Evolutionary conservation across 1,139 yeast genomes (phyloP).

Genomic region (Taphrina wiesneri): DNA sequence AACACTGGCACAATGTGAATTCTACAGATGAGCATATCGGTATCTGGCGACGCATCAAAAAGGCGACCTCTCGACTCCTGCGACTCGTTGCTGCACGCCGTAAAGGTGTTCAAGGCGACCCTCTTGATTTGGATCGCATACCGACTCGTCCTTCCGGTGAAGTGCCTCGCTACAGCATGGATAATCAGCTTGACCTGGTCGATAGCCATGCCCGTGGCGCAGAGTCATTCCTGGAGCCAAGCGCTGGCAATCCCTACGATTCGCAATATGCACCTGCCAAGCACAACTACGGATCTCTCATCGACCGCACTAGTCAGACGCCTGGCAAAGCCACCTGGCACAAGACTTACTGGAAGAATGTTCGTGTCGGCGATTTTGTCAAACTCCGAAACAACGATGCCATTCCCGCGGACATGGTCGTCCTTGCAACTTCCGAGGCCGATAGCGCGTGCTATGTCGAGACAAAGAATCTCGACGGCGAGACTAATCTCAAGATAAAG

Average conservation of each 20-base stretch:
- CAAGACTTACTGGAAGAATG: conserved; percentile 81
- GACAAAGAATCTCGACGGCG: conserved; percentile 95
- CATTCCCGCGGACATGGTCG: conserved; percentile 85
- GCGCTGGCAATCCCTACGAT: conserved; percentile 30
- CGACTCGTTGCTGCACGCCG: conserved; percentile 37
- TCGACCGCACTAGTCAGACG: conserved; percentile 45
- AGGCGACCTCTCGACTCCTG: conserved; percentile 47
- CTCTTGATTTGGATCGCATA: conserved; percentile 31
- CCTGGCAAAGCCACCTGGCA: conserved; percentile 56
- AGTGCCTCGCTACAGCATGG: conserved; percentile 12
- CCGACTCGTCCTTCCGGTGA: conserved; percentile 33
- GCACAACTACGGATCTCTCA: conserved; percentile 38
- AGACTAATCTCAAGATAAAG: conserved; percentile 83
- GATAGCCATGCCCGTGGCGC: conserved; percentile 28
- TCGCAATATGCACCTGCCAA: conserved; percentile 18
- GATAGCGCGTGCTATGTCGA: conserved; percentile 94
- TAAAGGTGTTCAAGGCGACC: conserved; percentile 37
- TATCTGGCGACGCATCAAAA: conserved; percentile 68
- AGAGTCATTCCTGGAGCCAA: conserved; percentile 21
- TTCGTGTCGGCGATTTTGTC: conserved; percentile 83
- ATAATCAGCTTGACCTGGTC: conserved; percentile 28
- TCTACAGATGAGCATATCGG: conserved; percentile 68
- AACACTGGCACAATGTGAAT: conserved; percentile 71
- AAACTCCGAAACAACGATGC: conserved; percentile 84
- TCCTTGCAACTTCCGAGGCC: conserved; percentile 76